phyloP scores from a whole-genome alignment of 306 rosid genomes.

The Fragaria iinumae region DNA sequence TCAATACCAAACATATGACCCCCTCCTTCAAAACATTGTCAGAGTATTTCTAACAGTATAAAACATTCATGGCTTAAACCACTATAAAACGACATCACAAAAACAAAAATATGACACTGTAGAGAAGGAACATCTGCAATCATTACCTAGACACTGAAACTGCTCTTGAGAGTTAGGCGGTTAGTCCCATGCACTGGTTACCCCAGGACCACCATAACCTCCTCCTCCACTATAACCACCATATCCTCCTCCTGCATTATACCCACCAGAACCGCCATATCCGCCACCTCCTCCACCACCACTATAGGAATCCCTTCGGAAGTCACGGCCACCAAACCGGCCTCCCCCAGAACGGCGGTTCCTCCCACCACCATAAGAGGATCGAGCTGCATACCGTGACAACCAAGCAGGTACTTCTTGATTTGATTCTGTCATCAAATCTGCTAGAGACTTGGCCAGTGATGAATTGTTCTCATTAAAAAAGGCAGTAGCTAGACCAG shows the following conservation, averaged over 20 bases:
- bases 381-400: conserved; percentile 64
- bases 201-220: conserved; percentile 66
- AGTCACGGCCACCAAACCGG: conserved; percentile 77
- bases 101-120: conserved; percentile 37
- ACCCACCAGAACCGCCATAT: conserved; percentile 41
- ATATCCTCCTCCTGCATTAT: conserved; percentile 48
- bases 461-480: conserved; percentile 77
- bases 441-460: conserved; percentile 67
- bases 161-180: conserved; percentile 29
- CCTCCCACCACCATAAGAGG: conserved; percentile 67
- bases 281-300: conserved; percentile 57
- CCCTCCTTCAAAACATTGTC: conserved; percentile 32
- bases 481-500: conserved; percentile 87
- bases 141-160: conserved; percentile 37
- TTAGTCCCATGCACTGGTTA: conserved; percentile 71
- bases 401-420: conserved; percentile 90
- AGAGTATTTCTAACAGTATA: conserved; percentile 26
- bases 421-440: conserved; percentile 76
- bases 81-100: conserved; percentile 26
- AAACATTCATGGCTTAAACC: conserved; percentile 31
- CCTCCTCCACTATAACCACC: conserved; percentile 73
- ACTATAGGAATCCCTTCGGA: conserved; percentile 57
- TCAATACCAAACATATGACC: conserved; percentile 38
- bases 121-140: conserved; percentile 35
- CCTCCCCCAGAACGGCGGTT: conserved; percentile 82